A percentile compares a stretch with the other conserved stretches of the same genome.
phyloP scores from a whole-genome alignment of 345 rosid species.

The Aquilaria malaccensis region DNA sequence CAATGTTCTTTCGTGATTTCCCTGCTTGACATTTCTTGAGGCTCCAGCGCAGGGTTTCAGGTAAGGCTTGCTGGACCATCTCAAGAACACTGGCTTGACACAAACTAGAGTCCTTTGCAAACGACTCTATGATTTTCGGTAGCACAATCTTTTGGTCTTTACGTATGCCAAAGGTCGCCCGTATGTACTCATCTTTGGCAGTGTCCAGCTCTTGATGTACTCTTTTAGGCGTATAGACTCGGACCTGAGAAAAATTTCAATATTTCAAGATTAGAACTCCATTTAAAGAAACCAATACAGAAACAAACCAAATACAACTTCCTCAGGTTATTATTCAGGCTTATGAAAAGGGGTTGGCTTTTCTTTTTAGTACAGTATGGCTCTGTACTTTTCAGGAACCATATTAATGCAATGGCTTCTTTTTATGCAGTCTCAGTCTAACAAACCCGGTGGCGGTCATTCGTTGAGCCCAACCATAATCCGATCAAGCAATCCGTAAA shows the following conservation, averaged over 20 bases:
- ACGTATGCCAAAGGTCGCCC: slow-evolving; percentile 58
- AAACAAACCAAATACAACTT: not conserved
- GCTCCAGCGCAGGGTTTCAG: slow-evolving; percentile 48
- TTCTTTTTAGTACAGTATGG: too few relatives aligned
- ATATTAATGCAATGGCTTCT: too few relatives aligned
- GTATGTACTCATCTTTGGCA: slow-evolving; percentile 85
- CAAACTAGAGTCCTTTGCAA: slow-evolving; percentile 62
- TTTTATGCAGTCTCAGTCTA: too few relatives aligned
- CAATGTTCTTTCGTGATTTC: slow-evolving; percentile 65
- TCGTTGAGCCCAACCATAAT: too few relatives aligned
- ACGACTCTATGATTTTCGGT: slow-evolving; percentile 77
- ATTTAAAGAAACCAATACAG: not conserved
- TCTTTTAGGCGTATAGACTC: slow-evolving; percentile 65
- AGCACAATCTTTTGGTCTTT: slow-evolving; percentile 70
- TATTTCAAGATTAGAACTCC: slow-evolving; percentile 6
- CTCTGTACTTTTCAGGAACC: too few relatives aligned
- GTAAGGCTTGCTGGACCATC: slow-evolving; percentile 61
- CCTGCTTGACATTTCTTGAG: slow-evolving; percentile 45
- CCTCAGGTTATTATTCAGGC: too few relatives aligned
- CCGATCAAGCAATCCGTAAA: not conserved
- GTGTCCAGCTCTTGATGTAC: slow-evolving; percentile 72
- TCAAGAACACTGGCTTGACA: slow-evolving; percentile 45
- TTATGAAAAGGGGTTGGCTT: too few relatives aligned
- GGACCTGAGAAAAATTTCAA: slow-evolving; percentile 41
- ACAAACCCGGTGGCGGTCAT: too few relatives aligned